Evolutionary conservation across 768 basidiomycete species (phyloP), one percentile per base, ranked within the genome.

Genomic region (Lentinula raphanica): DNA sequence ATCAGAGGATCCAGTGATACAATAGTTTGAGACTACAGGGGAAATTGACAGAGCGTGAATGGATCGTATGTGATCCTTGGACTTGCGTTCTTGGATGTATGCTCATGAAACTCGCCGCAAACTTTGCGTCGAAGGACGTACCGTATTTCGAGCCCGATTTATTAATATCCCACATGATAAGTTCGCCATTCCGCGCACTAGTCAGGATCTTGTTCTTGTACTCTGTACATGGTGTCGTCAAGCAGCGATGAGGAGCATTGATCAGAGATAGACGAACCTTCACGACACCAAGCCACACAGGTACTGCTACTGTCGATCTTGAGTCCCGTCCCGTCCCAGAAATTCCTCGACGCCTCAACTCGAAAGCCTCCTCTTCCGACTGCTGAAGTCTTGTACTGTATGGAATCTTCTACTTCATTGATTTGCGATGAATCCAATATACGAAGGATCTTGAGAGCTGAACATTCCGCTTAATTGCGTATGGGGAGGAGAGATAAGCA

Each of bases 131-230:
- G 13, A 35, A 13, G 13, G 11, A 68, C 79, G 50, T 64, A 92
- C 90, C 89, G 63, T 82, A 88, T 72, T 91, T 92, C 2, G 74
- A 66, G 3, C 87, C 86, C 21, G 78, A 69, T 67, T 84, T 88
- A 63, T 85, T 82, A 28, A 91, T 62, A 67, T 92, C 89, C 90
- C 90, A 92, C 77, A 91, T 81, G 29, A 91, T 87, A 36, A 92
- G 79, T 54, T 92, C 90, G 1, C 90, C 90, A 61, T 90, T 92
- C 15, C 87, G 75, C 1, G 88, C 88, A 65, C 89, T 90, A 2
- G 90, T 92, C 21, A 92, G 69, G 49, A 92, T 82, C 71, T 92
- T 92, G 69, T 85, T 84, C 67, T 74, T 83, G 71, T 83, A 90
- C 11, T 69, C 90, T 92, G 60, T 42, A 19, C 11, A 9, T n/a